These are phyloP conservation scores for Hygrocybe punicea DNA, from an alignment of 768 basidiomycete genomes.

Conservation along the genomic window DNA sequence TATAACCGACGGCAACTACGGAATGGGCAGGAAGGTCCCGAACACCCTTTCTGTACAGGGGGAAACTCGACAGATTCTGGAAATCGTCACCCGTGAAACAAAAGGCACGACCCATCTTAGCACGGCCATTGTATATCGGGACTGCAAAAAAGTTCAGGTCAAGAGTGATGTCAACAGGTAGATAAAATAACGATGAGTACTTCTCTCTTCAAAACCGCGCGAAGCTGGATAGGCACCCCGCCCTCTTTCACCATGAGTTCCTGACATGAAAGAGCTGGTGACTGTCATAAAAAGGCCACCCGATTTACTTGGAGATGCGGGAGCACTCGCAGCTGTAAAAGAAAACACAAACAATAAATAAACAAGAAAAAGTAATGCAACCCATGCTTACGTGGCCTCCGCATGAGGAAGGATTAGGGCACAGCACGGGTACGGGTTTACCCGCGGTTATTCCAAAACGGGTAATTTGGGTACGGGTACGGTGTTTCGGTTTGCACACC, in stretches of 20 bases:
- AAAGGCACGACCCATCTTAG: not conserved
- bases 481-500: no score
- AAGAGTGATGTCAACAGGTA: not conserved
- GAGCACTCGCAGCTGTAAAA: not conserved
- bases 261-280: not conserved
- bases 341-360: not conserved
- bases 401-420: not conserved
- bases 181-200: not conserved
- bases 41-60: not conserved
- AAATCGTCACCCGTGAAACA: not conserved
- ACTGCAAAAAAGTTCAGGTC: not conserved
- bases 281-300: not conserved
- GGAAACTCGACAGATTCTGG: not conserved
- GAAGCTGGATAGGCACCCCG: not conserved
- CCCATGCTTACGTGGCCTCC: not conserved
- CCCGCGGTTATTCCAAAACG: no score
- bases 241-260: not conserved
- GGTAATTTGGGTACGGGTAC: no score
- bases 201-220: not conserved
- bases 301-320: not conserved
- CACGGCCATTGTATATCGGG: conserved; percentile 7
- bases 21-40: not conserved
- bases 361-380: not conserved
- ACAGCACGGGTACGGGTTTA: no score
- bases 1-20: not conserved